Evolutionary conservation across 2,329 filamentous ascomycete species (phyloP).

Genomic region (Fusarium sp.): DNA sequence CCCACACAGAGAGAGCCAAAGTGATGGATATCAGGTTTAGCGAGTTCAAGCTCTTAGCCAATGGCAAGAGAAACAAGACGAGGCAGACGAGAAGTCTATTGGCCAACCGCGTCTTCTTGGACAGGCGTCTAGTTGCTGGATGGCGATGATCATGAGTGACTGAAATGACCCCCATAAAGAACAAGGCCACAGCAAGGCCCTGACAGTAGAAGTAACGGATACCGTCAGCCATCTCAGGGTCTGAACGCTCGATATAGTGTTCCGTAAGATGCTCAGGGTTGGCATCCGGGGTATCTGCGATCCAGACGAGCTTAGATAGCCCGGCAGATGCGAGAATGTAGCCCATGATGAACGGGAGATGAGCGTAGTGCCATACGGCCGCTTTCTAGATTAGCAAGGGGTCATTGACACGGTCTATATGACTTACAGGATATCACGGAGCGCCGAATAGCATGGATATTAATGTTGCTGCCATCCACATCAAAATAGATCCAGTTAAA

Average conservation of each 20-base stretch:
- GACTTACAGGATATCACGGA: conserved; percentile 52
- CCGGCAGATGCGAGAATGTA: conserved; percentile 68
- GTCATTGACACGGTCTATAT: neutral
- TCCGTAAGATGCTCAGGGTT: conserved; percentile 59
- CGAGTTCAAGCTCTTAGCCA: conserved; percentile 55
- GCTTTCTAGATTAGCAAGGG: conserved; percentile 44
- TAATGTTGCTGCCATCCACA: conserved; percentile 64
- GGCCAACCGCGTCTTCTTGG: conserved; percentile 59
- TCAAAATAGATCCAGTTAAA: conserved; percentile 73
- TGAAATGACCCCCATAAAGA: conserved; percentile 63
- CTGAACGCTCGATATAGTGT: conserved; percentile 57
- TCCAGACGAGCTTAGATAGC: conserved; percentile 65
- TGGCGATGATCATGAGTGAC: conserved; percentile 64
- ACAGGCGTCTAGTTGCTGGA: conserved; percentile 56
- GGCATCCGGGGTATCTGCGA: conserved; percentile 60
- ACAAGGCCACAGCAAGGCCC: conserved; percentile 64
- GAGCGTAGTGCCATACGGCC: conserved; percentile 62
- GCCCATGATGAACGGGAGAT: conserved; percentile 69
- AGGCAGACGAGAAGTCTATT: conserved; percentile 60
- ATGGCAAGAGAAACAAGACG: conserved; percentile 63
- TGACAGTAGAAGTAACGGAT: conserved; percentile 71
- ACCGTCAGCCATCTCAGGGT: conserved; percentile 58
- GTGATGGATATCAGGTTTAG: conserved; percentile 56
- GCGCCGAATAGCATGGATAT: conserved; percentile 67
- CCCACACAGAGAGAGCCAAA: conserved; percentile 54